Evolutionary conservation across 768 basidiomycete species (phyloP).

Genomic region (Trametes elegans): DNA sequence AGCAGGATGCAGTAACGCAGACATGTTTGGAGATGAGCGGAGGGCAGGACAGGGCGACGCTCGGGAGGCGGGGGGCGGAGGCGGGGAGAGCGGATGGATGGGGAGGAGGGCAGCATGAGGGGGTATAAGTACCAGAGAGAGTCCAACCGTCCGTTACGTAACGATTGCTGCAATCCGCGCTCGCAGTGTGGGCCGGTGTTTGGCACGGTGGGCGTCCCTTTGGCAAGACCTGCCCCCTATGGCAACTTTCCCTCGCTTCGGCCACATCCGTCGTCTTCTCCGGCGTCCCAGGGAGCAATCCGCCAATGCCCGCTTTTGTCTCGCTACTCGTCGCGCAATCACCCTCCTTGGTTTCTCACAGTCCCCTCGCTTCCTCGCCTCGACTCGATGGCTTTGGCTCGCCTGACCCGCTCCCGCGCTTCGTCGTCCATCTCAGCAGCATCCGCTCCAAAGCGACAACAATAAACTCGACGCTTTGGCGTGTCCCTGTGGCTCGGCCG

Average conservation of each 20-base stretch:
- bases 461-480: too few relatives aligned
- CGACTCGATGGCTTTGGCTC: background rate
- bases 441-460: too few relatives aligned
- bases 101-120: background rate
- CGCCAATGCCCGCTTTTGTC: conserved; percentile 9
- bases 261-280: background rate
- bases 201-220: conserved; percentile 10
- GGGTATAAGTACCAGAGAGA: conserved; percentile 7
- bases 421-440: too few relatives aligned
- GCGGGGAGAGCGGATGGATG: background rate
- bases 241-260: conserved; percentile 4
- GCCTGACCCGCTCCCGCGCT: background rate
- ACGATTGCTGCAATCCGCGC: conserved; percentile 11
- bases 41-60: background rate
- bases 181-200: conserved; percentile 2
- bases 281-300: background rate
- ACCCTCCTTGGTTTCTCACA: background rate
- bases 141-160: conserved; percentile 12
- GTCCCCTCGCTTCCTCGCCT: background rate
- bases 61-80: background rate
- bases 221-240: conserved; percentile 1
- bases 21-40: conserved; percentile 1
- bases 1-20: conserved; percentile 9
- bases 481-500: too few relatives aligned
- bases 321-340: background rate